Evolutionary conservation across 2,329 filamentous ascomycete species (phyloP).

Genomic region (Grosmannia penicillata): DNA sequence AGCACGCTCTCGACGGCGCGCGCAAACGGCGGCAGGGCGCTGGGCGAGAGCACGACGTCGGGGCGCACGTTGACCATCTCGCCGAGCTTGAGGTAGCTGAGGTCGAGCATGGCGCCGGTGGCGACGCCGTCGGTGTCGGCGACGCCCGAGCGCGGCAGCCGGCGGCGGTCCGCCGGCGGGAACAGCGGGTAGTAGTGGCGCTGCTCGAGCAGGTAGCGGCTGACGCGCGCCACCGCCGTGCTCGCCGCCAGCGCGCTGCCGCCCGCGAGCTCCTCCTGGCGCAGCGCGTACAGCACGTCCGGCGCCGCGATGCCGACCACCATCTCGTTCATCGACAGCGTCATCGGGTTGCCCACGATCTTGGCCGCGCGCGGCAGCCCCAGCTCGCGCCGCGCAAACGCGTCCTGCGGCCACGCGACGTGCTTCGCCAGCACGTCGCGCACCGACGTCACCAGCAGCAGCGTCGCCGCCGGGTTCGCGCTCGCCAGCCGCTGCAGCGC

Average conservation of each 20-base stretch:
- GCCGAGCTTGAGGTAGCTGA: constrained; percentile 72
- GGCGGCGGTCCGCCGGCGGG: constrained; percentile 58
- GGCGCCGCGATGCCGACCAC: constrained; percentile 70
- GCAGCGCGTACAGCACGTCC: constrained; percentile 70
- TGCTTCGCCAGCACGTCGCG: constrained; percentile 72
- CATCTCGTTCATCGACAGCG: constrained; percentile 74
- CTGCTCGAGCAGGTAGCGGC: constrained; percentile 72
- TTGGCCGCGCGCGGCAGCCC: constrained; percentile 63
- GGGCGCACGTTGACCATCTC: constrained; percentile 81
- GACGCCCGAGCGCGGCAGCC: constrained; percentile 49
- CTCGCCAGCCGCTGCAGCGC: constrained; percentile 56
- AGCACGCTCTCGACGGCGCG: constrained; percentile 86
- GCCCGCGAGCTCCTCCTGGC: constrained; percentile 55
- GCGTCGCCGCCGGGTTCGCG: constrained; percentile 60
- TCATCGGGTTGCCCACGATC: constrained; percentile 83
- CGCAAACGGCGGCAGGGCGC: constrained; percentile 70
- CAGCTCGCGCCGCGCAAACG: constrained; percentile 53
- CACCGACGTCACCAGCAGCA: constrained; percentile 70
- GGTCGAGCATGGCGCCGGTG: constrained; percentile 66
- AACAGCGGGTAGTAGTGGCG: constrained; percentile 84
- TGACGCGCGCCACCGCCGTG: constrained; percentile 55
- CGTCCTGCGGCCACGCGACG: constrained; percentile 64
- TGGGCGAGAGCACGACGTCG: constrained; percentile 73
- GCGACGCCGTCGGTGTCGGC: constrained; percentile 42
- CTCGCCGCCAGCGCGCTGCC: constrained; percentile 30